Percentiles rank a stretch among this genome's conserved stretches.
phyloP scores from a whole-genome alignment of 371 early-diverging fungal species.

The Apophysomyces sp. region DNA sequence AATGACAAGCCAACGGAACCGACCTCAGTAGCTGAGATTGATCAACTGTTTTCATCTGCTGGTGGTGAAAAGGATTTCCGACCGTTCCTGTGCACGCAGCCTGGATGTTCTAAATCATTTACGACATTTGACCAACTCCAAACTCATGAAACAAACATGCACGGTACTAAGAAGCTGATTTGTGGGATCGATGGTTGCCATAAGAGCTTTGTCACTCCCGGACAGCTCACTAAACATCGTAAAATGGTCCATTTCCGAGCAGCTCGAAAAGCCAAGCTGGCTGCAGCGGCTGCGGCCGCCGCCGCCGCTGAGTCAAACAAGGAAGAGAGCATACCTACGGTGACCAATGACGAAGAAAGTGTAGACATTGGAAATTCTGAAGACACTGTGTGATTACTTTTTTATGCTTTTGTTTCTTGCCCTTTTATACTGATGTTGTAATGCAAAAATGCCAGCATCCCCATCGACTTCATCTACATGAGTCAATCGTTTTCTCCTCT shows the following conservation, averaged over 20 bases:
- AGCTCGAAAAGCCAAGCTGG: constrained; percentile 40
- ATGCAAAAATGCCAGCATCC: constrained; percentile 11
- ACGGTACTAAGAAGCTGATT: constrained; percentile 45
- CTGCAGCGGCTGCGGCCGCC: constrained; percentile 40
- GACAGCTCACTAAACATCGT: constrained; percentile 50
- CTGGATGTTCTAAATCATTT: constrained; percentile 48
- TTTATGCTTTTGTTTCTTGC: constrained; percentile 15
- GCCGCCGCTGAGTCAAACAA: constrained; percentile 12
- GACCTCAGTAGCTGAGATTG: constrained; percentile 40
- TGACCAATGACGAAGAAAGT: constrained; percentile 5
- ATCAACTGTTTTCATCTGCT: constrained; percentile 43
- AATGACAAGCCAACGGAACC: constrained; percentile 42
- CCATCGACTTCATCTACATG: constrained; percentile 12
- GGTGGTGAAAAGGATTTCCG: constrained; percentile 47
- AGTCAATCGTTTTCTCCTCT: constrained; percentile 17
- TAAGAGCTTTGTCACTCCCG: constrained; percentile 49
- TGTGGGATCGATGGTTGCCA: constrained; percentile 52
- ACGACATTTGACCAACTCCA: constrained; percentile 45
- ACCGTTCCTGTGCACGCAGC: constrained; percentile 48
- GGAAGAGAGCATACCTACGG: constrained; percentile 6
- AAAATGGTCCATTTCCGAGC: constrained; percentile 57
- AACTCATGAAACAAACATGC: constrained; percentile 53
- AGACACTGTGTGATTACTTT: constrained; percentile 5
- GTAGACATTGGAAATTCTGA: constrained; percentile 21
- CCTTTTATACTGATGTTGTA: constrained; percentile 12